Evolutionary conservation across 768 basidiomycete species (phyloP), one percentile per base, ranked within the genome.

Genomic region (Agrocybe pediades): DNA sequence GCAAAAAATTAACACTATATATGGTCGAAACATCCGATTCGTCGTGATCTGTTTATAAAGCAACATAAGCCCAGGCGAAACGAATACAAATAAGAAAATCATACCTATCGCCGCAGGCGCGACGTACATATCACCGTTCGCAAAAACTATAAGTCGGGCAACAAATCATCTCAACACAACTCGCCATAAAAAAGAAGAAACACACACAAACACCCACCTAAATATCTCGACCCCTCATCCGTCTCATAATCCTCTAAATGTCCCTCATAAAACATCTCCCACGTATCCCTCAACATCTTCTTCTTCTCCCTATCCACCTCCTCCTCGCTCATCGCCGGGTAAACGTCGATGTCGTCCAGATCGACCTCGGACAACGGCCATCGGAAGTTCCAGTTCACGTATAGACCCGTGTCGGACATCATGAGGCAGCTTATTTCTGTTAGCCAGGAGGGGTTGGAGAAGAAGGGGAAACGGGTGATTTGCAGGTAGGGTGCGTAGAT

Each of bases 391-490:
- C 77, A 81, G 50, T 78, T 83, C 29, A 83, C 57, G 54, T 73
- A 85, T 11, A 85, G 54, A 0, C 77, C 78, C 0, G 80, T 79
- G 23, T 80, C 75, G 0, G 80, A 79, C 69, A 84, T 74, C 61
- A 84, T 82, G 19, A 85, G 71, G 59, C 82, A 85, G 21, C 74
- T 74, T n/a, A 83, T 61, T 50, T 53, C 56, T 16, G 33, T 51
- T 23, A 79, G 62, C 44, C 57, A 60, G 1, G 58, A 46, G 0
- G 64, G 61, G 40, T 74, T 60, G 15, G 63, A 65, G 46, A 77
- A 70, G 43, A 58, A 65, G 4, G 67, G 69, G 23, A 68, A 48
- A 24, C 71, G 73, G 4, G 60, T 55, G 41, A 74, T 52, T 2
- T 44, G 54, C 2, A 71, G 36, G 11, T 41, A 29, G 1, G 68